Percentiles rank a stretch among this genome's conserved stretches.
phyloP scores from a whole-genome alignment of 768 basidiomycete genomes.

The Termitomyces sp. region DNA sequence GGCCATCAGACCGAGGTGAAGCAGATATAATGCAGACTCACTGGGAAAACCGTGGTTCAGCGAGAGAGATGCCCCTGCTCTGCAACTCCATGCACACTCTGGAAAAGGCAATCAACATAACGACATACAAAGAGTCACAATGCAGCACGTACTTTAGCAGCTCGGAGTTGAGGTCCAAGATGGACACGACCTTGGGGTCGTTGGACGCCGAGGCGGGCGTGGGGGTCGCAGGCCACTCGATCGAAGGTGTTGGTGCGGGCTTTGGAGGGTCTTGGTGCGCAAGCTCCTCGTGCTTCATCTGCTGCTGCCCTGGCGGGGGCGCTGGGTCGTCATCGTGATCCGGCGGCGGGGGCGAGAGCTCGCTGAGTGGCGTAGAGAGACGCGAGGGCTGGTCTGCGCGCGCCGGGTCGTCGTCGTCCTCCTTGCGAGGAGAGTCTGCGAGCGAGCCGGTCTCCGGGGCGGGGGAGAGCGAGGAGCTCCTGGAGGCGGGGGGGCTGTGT shows the following conservation, averaged over 20 bases:
- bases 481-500: conserved; percentile 24
- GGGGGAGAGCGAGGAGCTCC: conserved; percentile 57
- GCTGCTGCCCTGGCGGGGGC: conserved; percentile 17
- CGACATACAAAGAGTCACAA: neutral
- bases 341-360: conserved; percentile 64
- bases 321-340: conserved; percentile 24
- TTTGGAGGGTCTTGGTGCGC: conserved; percentile 2
- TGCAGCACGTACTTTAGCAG: conserved; percentile 54
- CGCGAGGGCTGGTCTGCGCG: conserved; percentile 39
- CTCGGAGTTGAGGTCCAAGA: conserved; percentile 69
- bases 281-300: neutral
- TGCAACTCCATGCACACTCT: conserved; percentile 67
- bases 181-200: conserved; percentile 50
- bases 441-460: conserved; percentile 41
- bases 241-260: conserved; percentile 6
- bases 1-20: neutral
- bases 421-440: conserved; percentile 25
- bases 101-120: conserved; percentile 2
- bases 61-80: conserved; percentile 40
- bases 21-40: conserved; percentile 28
- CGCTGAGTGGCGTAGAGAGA: conserved; percentile 71
- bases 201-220: conserved; percentile 14
- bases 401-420: conserved; percentile 18
- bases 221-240: conserved; percentile 17
- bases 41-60: conserved; percentile 56